A percentile compares a stretch with the other conserved stretches of the same genome.
These are phyloP conservation scores for Cicer cuneatum DNA, from an alignment of 306 rosid genomes.

Conservation along the genomic window DNA sequence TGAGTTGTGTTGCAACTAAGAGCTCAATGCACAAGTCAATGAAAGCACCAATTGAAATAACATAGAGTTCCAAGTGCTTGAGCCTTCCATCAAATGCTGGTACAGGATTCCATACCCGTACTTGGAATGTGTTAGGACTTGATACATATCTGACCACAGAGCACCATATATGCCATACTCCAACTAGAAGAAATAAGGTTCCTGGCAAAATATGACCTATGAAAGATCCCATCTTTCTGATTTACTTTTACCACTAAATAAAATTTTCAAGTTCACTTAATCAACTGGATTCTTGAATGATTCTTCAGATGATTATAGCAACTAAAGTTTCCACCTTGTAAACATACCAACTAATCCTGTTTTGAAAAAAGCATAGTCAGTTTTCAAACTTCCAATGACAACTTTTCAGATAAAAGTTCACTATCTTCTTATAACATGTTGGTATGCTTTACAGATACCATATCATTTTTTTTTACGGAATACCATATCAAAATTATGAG, in stretches of 20 bases:
- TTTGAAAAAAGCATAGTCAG: slow-evolving; percentile 13
- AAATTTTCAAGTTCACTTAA: not conserved
- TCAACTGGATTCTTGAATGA: slow-evolving; percentile 12
- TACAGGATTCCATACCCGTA: slow-evolving; percentile 77
- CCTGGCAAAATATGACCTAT: slow-evolving; percentile 83
- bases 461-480: not conserved
- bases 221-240: slow-evolving; percentile 78
- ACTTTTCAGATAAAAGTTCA: not conserved
- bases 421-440: not conserved
- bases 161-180: slow-evolving; percentile 85
- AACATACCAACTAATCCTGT: slow-evolving; percentile 31
- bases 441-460: not conserved
- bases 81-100: slow-evolving; percentile 72
- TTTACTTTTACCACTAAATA: not conserved
- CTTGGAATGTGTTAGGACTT: slow-evolving; percentile 62
- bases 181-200: slow-evolving; percentile 77
- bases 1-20: slow-evolving; percentile 72
- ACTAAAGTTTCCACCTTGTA: not conserved
- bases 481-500: slow-evolving; percentile 3
- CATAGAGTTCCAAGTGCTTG: slow-evolving; percentile 75
- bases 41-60: slow-evolving; percentile 71
- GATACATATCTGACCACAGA: slow-evolving; percentile 62
- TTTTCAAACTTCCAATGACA: slow-evolving; percentile 12
- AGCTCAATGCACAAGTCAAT: slow-evolving; percentile 85
- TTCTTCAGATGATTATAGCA: slow-evolving; percentile 26